phyloP scores from a whole-genome alignment of 768 basidiomycete genomes.

The Sporobolomyces roseus region DNA sequence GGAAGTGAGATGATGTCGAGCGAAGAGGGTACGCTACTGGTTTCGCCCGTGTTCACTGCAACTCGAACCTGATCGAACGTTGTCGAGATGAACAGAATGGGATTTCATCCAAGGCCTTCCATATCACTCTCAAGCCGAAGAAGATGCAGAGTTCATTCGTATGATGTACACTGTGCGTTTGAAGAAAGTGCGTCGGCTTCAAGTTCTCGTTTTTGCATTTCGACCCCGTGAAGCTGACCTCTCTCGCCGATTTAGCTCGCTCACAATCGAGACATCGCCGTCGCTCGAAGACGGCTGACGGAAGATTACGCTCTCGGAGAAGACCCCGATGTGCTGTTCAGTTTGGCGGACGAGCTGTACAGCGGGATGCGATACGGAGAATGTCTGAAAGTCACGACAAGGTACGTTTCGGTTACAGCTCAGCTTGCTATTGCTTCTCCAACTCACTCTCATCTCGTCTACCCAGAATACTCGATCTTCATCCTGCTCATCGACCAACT shows the following conservation, averaged over 20 bases:
- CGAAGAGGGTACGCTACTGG: constrained; percentile 66
- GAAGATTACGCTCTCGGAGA: constrained; percentile 78
- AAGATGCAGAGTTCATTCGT: constrained; percentile 85
- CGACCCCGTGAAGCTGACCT: too few species aligned
- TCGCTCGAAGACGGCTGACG: constrained; percentile 71
- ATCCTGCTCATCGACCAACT: constrained; percentile 80
- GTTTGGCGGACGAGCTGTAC: constrained; percentile 85
- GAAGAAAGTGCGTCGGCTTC: constrained; percentile 58
- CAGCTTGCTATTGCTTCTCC: background rate
- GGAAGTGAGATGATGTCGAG: constrained; percentile 93
- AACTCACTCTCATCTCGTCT: too few species aligned
- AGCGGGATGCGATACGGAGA: constrained; percentile 87
- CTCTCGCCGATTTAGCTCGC: constrained; percentile 58
- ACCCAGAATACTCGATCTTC: constrained; percentile 72
- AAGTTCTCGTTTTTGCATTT: background rate
- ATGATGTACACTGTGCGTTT: constrained; percentile 88
- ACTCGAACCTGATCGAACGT: too few species aligned
- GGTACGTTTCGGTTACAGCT: constrained; percentile 53
- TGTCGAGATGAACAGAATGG: constrained; percentile 65
- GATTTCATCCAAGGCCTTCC: constrained; percentile 82
- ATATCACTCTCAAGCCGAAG: constrained; percentile 74
- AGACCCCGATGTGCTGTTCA: constrained; percentile 87
- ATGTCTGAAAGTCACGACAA: constrained; percentile 79
- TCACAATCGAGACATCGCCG: constrained; percentile 73
- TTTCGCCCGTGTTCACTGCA: too few species aligned